These are phyloP conservation scores for Kodamaea lidongshanica DNA, from an alignment of 805 yeast species.

Conservation along the genomic window DNA sequence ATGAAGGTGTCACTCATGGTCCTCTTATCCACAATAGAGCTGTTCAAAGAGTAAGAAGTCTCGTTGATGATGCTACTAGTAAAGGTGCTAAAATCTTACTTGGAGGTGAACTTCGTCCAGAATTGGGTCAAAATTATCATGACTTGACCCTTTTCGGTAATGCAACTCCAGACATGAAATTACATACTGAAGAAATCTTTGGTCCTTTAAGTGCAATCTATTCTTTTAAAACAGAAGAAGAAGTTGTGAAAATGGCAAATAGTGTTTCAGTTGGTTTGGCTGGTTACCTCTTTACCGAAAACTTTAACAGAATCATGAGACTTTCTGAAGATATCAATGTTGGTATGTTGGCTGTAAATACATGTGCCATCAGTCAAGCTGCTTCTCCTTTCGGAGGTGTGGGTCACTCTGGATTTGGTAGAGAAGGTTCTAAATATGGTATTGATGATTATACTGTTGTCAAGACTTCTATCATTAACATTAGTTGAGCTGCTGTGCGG, in stretches of 20 bases:
- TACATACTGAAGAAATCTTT: conserved; percentile 68
- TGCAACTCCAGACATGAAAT: conserved; percentile 50
- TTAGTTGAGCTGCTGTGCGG: no score
- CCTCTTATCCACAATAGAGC: conserved; percentile 65
- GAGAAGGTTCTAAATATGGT: conserved; percentile 75
- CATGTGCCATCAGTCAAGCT: conserved; percentile 65
- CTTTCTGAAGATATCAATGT: conserved; percentile 64
- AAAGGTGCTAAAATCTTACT: conserved; percentile 58
- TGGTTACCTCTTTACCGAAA: conserved; percentile 62
- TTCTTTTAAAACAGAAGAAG: conserved; percentile 57
- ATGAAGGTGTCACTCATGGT: conserved; percentile 60
- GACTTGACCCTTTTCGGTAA: conserved; percentile 63
- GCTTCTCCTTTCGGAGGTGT: conserved; percentile 75
- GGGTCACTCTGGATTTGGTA: conserved; percentile 72
- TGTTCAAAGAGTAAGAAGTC: conserved; percentile 52
- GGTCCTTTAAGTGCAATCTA: conserved; percentile 75
- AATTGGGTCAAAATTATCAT: conserved; percentile 58
- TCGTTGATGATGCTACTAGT: conserved; percentile 58
- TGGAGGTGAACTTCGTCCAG: conserved; percentile 54
- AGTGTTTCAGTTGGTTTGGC: conserved; percentile 69
- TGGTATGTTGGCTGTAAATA: conserved; percentile 81
- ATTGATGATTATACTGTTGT: conserved; percentile 64
- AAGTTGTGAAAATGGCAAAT: conserved; percentile 59
- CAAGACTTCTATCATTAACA: conserved; percentile 61
- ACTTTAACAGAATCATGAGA: conserved; percentile 48